phyloP scores from a whole-genome alignment of 192 early-diverging fungal species.

The Coemansia sp. region DNA sequence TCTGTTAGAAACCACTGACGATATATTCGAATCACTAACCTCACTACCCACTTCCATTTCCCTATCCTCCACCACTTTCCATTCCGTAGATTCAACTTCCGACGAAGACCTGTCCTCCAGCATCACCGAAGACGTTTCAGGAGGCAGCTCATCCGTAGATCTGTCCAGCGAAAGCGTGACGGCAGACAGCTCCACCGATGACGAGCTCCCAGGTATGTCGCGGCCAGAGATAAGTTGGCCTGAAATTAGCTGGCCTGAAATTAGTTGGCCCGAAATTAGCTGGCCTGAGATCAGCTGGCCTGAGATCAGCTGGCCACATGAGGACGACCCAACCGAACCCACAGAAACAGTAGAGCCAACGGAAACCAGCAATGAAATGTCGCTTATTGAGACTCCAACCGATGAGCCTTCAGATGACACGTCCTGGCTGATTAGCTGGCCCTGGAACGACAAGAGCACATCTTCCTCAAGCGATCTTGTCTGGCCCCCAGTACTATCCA shows the following conservation, averaged over 20 bases:
- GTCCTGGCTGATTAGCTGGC: too few species aligned
- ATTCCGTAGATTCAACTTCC: constrained; percentile 9
- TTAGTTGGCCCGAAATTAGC: constrained; percentile 2
- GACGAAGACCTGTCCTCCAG: constrained; percentile 2
- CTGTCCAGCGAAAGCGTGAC: background rate
- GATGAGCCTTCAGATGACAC: constrained; percentile 1
- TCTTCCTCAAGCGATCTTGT: background rate
- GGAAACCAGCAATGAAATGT: background rate
- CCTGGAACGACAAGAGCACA: too few species aligned
- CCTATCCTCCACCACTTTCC: background rate
- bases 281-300: constrained; percentile 19
- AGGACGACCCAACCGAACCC: background rate
- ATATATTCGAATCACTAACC: background rate
- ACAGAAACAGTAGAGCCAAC: background rate
- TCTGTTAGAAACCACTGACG: too few species aligned
- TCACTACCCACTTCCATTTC: constrained; percentile 1
- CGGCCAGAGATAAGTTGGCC: constrained; percentile 21
- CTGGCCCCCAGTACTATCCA: too few species aligned
- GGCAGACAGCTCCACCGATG: background rate
- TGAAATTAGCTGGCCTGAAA: constrained; percentile 9
- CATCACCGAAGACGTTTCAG: background rate
- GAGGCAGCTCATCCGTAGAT: background rate
- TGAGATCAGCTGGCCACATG: constrained; percentile 10
- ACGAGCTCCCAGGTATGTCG: constrained; percentile 3
- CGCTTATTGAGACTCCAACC: constrained; percentile 7